These are phyloP conservation scores for Chrysanthemum makinoi DNA, from an alignment of 129 eudicot species.

Conservation along the genomic window DNA sequence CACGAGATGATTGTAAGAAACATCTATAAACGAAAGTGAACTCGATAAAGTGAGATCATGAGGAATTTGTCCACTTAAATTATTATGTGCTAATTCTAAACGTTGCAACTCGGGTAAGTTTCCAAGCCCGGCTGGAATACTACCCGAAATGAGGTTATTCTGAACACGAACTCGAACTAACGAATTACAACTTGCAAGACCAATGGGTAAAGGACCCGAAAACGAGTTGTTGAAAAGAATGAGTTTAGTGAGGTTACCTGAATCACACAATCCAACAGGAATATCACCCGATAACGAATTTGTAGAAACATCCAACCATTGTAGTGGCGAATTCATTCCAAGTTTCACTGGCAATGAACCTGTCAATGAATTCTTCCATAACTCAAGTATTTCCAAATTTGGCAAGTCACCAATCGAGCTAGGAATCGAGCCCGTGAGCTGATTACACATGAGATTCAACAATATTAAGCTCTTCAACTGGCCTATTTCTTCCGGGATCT, in stretches of 20 bases:
- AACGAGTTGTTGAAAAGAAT: constrained; percentile 76
- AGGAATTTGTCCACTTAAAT: constrained; percentile 61
- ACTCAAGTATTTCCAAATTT: constrained; percentile 59
- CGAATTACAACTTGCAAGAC: constrained; percentile 65
- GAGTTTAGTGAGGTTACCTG: constrained; percentile 80
- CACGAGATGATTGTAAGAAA: constrained; percentile 51
- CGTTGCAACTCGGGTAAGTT: constrained; percentile 50
- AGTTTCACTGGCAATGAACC: constrained; percentile 68
- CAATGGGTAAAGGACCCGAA: constrained; percentile 70
- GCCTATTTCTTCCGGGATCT: constrained; percentile 61
- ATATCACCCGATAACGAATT: constrained; percentile 71
- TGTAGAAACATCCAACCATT: constrained; percentile 79
- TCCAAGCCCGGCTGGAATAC: constrained; percentile 68
- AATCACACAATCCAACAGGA: constrained; percentile 62
- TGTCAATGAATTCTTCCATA: constrained; percentile 70
- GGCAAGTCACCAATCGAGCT: constrained; percentile 54
- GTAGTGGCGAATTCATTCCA: constrained; percentile 64
- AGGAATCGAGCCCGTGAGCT: constrained; percentile 64
- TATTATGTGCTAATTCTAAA: constrained; percentile 62
- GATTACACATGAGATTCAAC: constrained; percentile 75
- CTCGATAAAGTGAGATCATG: constrained; percentile 56
- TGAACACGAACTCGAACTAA: constrained; percentile 72
- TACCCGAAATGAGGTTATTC: constrained; percentile 56
- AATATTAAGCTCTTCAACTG: constrained; percentile 58
- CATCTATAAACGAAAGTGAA: constrained; percentile 67